Evolutionary conservation across 139 green algal genomes (phyloP).

Genomic region (Mesotaenium endlicherianum): DNA sequence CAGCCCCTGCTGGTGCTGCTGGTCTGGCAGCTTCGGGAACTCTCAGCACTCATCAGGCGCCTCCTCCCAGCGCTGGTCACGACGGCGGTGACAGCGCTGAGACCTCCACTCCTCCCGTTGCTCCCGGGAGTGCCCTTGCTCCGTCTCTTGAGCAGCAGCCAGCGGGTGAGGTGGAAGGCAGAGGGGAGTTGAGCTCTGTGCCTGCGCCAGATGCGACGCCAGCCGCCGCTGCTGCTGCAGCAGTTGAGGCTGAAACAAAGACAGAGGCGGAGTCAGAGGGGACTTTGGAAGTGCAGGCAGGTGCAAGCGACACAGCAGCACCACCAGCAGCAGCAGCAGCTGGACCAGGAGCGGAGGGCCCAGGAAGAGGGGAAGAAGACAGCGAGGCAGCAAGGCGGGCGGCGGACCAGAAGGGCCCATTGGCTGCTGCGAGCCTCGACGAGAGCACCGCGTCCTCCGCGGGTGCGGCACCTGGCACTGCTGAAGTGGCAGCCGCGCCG

Average conservation of each 20-base stretch:
- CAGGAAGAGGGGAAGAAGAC: too few relatives aligned
- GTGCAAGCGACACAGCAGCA: not conserved
- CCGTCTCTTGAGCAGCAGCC: too few relatives aligned
- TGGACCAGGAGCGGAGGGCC: not conserved
- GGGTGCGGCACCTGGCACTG: not conserved
- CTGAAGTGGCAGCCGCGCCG: not conserved
- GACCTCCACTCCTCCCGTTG: too few relatives aligned
- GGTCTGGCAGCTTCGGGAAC: not conserved
- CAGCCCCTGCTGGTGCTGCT: not conserved
- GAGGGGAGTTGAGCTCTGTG: constrained; percentile 9
- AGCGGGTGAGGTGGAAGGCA: too few relatives aligned
- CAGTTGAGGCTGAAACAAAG: not conserved
- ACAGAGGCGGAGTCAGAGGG: not conserved
- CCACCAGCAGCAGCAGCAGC: not conserved
- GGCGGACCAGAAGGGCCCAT: too few relatives aligned
- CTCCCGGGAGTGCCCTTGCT: too few relatives aligned
- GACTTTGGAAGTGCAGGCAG: not conserved
- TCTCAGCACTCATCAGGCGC: too few relatives aligned
- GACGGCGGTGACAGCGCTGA: too few relatives aligned
- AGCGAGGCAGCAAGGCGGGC: too few relatives aligned
- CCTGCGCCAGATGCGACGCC: not conserved
- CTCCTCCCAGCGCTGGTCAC: too few relatives aligned
- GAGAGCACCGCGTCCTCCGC: not conserved
- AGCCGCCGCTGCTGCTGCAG: not conserved
- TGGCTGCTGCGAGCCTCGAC: too few relatives aligned